Conservation (phyloP, 2,329 filamentous ascomycete species). For the Aspergillus sp. region DNA sequence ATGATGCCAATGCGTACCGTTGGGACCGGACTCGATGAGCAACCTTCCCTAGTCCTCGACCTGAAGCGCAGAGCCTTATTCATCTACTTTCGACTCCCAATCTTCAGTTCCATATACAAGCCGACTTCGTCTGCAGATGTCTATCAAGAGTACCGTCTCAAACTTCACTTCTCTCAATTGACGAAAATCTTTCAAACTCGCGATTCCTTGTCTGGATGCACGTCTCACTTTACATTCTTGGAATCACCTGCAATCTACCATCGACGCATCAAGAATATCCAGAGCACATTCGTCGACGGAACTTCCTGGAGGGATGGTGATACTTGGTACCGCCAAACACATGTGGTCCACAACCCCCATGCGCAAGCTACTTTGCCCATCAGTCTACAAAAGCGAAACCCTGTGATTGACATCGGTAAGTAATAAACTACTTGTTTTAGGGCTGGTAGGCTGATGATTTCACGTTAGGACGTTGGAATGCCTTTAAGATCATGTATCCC, state of each 20-base stretch:
- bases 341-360: slow-evolving; percentile 47
- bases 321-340: slow-evolving; percentile 58
- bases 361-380: slow-evolving; percentile 32
- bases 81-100: slow-evolving; percentile 38
- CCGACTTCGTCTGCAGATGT: not conserved
- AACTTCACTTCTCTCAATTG: slow-evolving; percentile 41
- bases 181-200: slow-evolving; percentile 30
- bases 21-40: slow-evolving; percentile 10
- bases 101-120: slow-evolving; percentile 12
- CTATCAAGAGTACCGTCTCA: slow-evolving; percentile 35
- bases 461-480: slow-evolving; percentile 54
- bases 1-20: slow-evolving; percentile 56
- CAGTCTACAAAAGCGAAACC: slow-evolving; percentile 42
- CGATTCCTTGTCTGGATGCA: slow-evolving; percentile 8
- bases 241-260: slow-evolving; percentile 42
- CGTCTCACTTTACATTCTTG: slow-evolving; percentile 33
- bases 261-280: slow-evolving; percentile 29
- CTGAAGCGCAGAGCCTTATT: slow-evolving; percentile 39
- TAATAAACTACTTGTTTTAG: slow-evolving; percentile 3
- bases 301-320: slow-evolving; percentile 50
- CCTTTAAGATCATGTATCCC: slow-evolving; percentile 48
- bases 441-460: not conserved
- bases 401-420: slow-evolving; percentile 55
- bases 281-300: slow-evolving; percentile 37
- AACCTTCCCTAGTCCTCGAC: slow-evolving; percentile 36